Evolutionary conservation across 2,329 filamentous ascomycete genomes (phyloP), one percentile per base, ranked within the genome.

Genomic region (Ophiosphaerella herpotricha): DNA sequence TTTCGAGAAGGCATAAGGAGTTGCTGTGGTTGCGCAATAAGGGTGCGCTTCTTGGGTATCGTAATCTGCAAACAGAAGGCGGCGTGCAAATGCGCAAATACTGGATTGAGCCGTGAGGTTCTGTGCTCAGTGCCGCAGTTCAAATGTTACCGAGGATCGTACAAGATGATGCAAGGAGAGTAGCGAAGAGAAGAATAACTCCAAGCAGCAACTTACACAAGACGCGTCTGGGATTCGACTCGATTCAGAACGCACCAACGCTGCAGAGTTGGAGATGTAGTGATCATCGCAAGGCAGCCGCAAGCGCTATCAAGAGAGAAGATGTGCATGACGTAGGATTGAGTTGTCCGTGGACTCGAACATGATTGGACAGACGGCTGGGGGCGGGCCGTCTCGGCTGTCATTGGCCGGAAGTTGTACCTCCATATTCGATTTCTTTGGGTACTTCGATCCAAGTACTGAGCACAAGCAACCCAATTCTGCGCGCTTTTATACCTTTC

Each of bases 241-340:
- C 44, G 54, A 60, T 45, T 55, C 58, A 51, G 54, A 55, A 50
- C 60, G 56, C 56, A 60, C 39, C 7, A 24, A 57, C 52, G 60
- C 46, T 58, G 60, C 57, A 49, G 54, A 43, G 41, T 55, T 59
- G 54, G 54, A 49, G 54, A 43, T 46, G 16, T 43, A 59, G 55
- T 39, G 64, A 72, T 70, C 60, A 58, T 52, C 58, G 60, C 67
- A 66, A 70, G 64, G 67, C 63, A 71, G 61, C 57, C 58, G 57
- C 62, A 61, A 43, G 49, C 57, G 55, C 51, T 40, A 47, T 33
- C 24, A 39, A 34, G 41, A 46, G 33, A 6, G 26, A 29, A 29
- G 7, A 42, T 32, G 56, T 70, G 63, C 66, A 71, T 73, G 70
- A 73, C 70, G 70, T 73, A 66, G 56, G 46, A 50, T 52, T 60